A percentile compares a stretch with the other conserved stretches of the same genome.
phyloP scores from a whole-genome alignment of 495 filamentous ascomycete species.

The Usnea hakonensis region DNA sequence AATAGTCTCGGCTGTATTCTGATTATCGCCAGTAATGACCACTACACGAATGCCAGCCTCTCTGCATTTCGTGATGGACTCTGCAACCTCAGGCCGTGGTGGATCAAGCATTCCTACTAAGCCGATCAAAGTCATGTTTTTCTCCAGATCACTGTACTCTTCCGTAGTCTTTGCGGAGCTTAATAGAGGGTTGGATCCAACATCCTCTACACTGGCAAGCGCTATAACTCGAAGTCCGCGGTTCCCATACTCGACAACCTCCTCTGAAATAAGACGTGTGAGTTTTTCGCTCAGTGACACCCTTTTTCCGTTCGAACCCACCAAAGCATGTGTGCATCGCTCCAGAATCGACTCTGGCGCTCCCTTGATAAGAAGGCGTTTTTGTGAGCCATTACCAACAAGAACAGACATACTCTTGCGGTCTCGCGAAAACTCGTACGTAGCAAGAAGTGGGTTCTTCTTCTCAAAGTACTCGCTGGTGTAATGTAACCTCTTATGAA shows the following conservation, averaged over 20 bases:
- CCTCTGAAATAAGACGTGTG: slow-evolving; percentile 56
- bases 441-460: slow-evolving; percentile 63
- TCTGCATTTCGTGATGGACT: slow-evolving; percentile 79
- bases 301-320: slow-evolving; percentile 67
- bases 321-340: slow-evolving; percentile 71
- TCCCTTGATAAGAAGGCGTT: slow-evolving; percentile 91
- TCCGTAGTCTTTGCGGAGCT: slow-evolving; percentile 68
- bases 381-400: slow-evolving; percentile 55
- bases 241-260: slow-evolving; percentile 85
- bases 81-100: slow-evolving; percentile 85
- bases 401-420: slow-evolving; percentile 99
- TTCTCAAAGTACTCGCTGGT: slow-evolving; percentile 81
- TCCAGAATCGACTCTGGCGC: slow-evolving; percentile 91
- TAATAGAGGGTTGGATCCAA: slow-evolving; percentile 60
- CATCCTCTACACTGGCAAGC: slow-evolving; percentile 69
- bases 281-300: slow-evolving; percentile 63
- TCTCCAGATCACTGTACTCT: slow-evolving; percentile 81
- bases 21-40: slow-evolving; percentile 97
- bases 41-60: slow-evolving; percentile 93
- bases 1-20: slow-evolving; percentile 93
- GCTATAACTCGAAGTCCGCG: slow-evolving; percentile 92
- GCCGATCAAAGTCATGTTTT: slow-evolving; percentile 87
- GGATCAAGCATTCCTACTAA: slow-evolving; percentile 97
- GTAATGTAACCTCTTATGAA: slow-evolving; percentile 58
- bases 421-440: slow-evolving; percentile 96